Evolutionary conservation across 257 asterid species (phyloP).

Genomic region (Nicotiana otophora): DNA sequence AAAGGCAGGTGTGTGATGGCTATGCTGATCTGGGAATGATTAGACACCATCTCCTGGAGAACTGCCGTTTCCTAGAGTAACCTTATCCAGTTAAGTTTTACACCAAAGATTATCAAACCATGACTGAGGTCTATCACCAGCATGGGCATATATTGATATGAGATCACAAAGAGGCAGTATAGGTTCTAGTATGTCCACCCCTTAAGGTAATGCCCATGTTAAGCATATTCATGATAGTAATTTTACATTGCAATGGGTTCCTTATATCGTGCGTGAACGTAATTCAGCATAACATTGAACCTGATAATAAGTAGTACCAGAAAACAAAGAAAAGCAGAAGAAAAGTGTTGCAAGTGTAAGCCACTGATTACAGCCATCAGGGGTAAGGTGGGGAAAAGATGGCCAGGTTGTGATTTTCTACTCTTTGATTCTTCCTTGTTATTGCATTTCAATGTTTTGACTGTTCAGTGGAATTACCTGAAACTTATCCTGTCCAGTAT

Average conservation of each 20-base stretch:
- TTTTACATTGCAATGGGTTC: neutral
- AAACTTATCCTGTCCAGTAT: neutral
- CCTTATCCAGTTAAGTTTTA: neutral
- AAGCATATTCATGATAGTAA: neutral
- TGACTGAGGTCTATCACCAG: neutral
- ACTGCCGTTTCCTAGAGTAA: neutral
- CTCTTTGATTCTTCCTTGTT: neutral
- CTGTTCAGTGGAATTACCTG: neutral
- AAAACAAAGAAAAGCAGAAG: neutral
- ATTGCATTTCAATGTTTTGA: neutral
- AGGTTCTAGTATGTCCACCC: neutral
- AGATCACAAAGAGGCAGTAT: neutral
- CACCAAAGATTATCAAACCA: neutral
- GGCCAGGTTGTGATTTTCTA: neutral
- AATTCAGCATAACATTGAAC: neutral
- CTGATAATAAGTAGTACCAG: neutral
- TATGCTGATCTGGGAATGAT: neutral
- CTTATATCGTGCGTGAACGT: neutral
- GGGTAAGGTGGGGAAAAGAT: neutral
- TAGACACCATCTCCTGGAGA: neutral
- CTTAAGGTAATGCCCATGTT: neutral
- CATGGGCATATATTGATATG: neutral
- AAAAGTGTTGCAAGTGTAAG: neutral
- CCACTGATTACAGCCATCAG: neutral
- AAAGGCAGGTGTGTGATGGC: neutral